Conservation (phyloP, 768 basidiomycete genomes). For the Nidularia sp. region DNA sequence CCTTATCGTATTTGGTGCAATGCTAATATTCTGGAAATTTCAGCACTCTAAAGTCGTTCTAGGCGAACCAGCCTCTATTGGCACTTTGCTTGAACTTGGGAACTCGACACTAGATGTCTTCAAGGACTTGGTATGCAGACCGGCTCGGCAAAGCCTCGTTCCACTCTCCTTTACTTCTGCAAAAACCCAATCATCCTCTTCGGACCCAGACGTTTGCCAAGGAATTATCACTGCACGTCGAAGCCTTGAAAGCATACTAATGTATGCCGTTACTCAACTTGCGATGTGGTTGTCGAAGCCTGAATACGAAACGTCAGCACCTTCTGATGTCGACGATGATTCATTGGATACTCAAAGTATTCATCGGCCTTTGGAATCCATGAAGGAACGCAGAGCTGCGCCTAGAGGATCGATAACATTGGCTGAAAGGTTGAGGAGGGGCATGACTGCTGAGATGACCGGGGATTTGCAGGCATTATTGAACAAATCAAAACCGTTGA, state of each 20-base stretch:
- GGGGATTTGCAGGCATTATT: constrained; percentile 65
- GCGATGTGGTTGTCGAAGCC: constrained; percentile 76
- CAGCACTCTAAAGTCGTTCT: constrained; percentile 86
- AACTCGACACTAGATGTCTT: constrained; percentile 75
- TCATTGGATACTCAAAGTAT: constrained; percentile 21
- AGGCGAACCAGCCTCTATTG: constrained; percentile 78
- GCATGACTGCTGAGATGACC: constrained; percentile 79
- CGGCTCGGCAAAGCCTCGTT: constrained; percentile 51
- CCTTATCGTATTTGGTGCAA: background rate
- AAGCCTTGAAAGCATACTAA: constrained; percentile 62
- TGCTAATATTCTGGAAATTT: constrained; percentile 2
- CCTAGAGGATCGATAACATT: constrained; percentile 45
- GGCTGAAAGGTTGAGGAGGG: constrained; percentile 64
- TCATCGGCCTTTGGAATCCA: constrained; percentile 19
- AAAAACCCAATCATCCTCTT: constrained; percentile 14
- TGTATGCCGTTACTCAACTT: constrained; percentile 75
- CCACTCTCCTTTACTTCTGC: constrained; percentile 17
- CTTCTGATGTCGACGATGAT: constrained; percentile 41
- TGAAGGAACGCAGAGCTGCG: constrained; percentile 25
- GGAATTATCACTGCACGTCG: constrained; percentile 55
- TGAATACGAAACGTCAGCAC: constrained; percentile 46
- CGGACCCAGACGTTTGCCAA: constrained; percentile 48
- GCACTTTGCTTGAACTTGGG: constrained; percentile 83
- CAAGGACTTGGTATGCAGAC: constrained; percentile 59
- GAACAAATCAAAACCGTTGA: constrained; percentile 58